Base-by-base conservation (phyloP, 768 basidiomycete species). In the Naganishia friedmannii region DNA sequence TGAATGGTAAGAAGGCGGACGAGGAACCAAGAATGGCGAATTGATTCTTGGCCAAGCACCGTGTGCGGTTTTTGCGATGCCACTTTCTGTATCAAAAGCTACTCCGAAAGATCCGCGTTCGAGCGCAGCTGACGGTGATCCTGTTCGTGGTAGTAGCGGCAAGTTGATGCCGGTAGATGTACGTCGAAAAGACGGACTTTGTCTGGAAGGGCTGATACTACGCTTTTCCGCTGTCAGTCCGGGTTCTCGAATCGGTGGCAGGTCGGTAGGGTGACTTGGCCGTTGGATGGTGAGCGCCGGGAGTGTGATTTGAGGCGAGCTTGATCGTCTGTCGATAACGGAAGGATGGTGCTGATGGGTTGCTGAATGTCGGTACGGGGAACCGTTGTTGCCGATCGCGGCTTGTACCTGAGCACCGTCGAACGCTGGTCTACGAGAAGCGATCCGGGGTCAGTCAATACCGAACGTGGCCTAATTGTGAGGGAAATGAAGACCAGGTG, bases 21-120 rank as follows among this genome's bases (percentile, higher is more conserved):
- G 60, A 45, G 60, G 60, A 45, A 63, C 23, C 60, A 63, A 45
- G 60, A 63, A 63, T n/a, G 60, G 60, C 19, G 60, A 63, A 15
- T 63, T 46, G n/a, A 28, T 63, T 29, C 60, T 42, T 13, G 60
- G 60, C 39, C 39, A 45, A 19, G 32, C 3, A 63, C 10, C 8
- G 42, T 13, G 39, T 6, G 39, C 39, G 39, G 9, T 29, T 29
- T 63, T 63, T 13, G 60, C 42, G 26, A 6, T 3, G 21, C 9
- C 34, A 9, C 4, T 23, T 23, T 58, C 57, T 31, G 31, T 9
- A 39, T 31, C 34, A 21, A 34, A 34, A 15, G 19, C 37, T 31
- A 23, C 10, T 29, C 60, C 42, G 12, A 51, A 7, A 12, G n/a
- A 51, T 51, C 21, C 48, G 7, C 48, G 48, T 26, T 51, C 23